These are phyloP conservation scores for Arachis monticola DNA, from an alignment of 331 rosid genomes.

Conservation along the genomic window DNA sequence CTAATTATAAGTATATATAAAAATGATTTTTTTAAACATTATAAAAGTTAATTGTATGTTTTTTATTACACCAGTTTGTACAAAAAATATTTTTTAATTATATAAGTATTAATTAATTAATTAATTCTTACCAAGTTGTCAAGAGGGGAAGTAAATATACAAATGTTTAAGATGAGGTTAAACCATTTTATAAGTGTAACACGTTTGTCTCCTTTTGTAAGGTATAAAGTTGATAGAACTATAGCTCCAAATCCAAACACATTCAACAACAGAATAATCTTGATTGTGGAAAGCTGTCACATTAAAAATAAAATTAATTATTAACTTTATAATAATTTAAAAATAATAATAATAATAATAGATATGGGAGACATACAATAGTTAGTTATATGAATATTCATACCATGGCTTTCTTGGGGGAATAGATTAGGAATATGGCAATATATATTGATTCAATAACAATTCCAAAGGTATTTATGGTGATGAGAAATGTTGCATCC, in stretches of 20 bases:
- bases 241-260: slow-evolving; percentile 70
- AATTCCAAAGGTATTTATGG: slow-evolving; percentile 79
- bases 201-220: slow-evolving; percentile 59
- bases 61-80: too few relatives aligned
- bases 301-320: neutral
- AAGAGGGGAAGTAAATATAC: slow-evolving; percentile 89
- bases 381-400: neutral
- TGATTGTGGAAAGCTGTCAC: slow-evolving; percentile 60
- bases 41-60: too few relatives aligned
- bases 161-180: slow-evolving; percentile 66
- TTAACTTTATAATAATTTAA: neutral
- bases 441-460: slow-evolving; percentile 67
- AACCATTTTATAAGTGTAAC: slow-evolving; percentile 72
- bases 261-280: slow-evolving; percentile 62
- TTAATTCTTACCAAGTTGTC: neutral
- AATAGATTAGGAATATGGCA: slow-evolving; percentile 58
- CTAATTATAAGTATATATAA: too few relatives aligned
- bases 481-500: slow-evolving; percentile 65
- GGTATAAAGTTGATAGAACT: slow-evolving; percentile 61
- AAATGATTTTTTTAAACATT: too few relatives aligned
- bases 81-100: too few relatives aligned
- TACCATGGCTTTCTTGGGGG: slow-evolving; percentile 76
- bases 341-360: neutral
- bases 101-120: too few relatives aligned
- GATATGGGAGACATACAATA: neutral